A percentile compares a stretch with the other conserved stretches of the same genome.
Evolutionary conservation across 2,329 filamentous ascomycete genomes (phyloP).

Genomic region (Stachybotrys chartarum): DNA sequence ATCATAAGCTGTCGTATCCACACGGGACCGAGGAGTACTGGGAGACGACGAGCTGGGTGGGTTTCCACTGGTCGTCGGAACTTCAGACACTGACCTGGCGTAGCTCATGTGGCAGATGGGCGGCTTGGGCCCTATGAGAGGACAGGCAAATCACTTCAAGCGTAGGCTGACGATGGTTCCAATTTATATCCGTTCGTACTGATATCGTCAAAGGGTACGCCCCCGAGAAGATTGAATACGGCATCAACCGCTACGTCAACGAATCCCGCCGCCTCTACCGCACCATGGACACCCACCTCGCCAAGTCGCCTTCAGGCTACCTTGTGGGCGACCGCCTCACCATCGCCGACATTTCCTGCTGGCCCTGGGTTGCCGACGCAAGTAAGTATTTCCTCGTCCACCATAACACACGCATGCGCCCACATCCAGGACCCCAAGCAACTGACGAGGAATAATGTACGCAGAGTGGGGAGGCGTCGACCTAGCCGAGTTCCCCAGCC

Average conservation of each 20-base stretch:
- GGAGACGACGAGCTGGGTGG: slow-evolving; percentile 71
- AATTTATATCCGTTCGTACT: not conserved
- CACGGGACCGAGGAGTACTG: slow-evolving; percentile 65
- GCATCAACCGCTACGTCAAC: slow-evolving; percentile 73
- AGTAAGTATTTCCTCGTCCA: slow-evolving; percentile 24
- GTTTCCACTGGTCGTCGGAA: slow-evolving; percentile 6
- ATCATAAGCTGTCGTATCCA: slow-evolving; percentile 78
- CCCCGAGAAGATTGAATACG: slow-evolving; percentile 75
- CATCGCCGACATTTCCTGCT: slow-evolving; percentile 73
- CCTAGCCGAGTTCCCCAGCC: slow-evolving; percentile 65
- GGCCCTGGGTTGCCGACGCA: slow-evolving; percentile 63
- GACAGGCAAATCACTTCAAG: slow-evolving; percentile 75
- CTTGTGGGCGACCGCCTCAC: slow-evolving; percentile 63
- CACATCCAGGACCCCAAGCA: not conserved
- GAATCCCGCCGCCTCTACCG: slow-evolving; percentile 79
- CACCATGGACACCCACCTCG: slow-evolving; percentile 66
- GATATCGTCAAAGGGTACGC: slow-evolving; percentile 51
- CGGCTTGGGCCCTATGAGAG: slow-evolving; percentile 74
- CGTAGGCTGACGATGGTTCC: slow-evolving; percentile 32
- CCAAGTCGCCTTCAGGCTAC: slow-evolving; percentile 46
- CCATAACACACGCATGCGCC: too few species aligned
- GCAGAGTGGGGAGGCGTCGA: slow-evolving; percentile 39
- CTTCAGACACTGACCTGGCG: not conserved
- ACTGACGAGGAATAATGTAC: too few species aligned
- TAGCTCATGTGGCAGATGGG: slow-evolving; percentile 69